phyloP scores from a whole-genome alignment of 768 basidiomycete genomes.

The Chalciporus sphaerocephalus region DNA sequence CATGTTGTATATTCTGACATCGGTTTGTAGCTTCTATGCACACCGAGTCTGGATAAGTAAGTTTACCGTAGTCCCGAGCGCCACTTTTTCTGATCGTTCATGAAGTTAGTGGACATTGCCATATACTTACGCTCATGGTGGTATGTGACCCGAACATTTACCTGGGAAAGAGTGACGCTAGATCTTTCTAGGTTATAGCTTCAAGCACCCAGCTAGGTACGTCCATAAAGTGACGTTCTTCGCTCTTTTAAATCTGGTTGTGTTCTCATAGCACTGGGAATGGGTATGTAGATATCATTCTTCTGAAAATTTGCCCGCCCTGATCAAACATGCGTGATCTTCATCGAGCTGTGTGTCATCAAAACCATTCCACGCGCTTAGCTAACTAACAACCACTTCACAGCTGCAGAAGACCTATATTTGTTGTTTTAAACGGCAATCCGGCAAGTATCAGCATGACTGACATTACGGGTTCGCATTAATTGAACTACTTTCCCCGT shows the following conservation, averaged over 20 bases:
- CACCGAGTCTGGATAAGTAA: conserved; percentile 23
- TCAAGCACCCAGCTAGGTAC: conserved; percentile 9
- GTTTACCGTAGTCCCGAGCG: background rate
- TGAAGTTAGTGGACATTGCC: conserved; percentile 13
- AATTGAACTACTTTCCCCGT: background rate
- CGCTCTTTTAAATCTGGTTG: background rate
- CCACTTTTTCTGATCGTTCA: background rate
- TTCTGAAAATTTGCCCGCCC: too few relatives aligned
- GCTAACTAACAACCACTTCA: background rate
- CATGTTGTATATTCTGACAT: background rate
- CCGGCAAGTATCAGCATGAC: background rate
- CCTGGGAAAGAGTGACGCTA: background rate
- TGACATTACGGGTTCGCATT: background rate
- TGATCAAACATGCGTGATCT: background rate
- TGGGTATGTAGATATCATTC: conserved; percentile 1
- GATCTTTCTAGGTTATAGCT: conserved; percentile 1
- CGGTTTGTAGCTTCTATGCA: conserved; percentile 15
- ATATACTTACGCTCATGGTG: conserved; percentile 10
- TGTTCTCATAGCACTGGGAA: conserved; percentile 5
- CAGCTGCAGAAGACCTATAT: background rate
- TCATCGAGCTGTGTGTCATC: conserved; percentile 3
- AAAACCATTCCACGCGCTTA: background rate
- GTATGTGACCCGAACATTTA: conserved; percentile 3
- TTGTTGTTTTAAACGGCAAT: background rate
- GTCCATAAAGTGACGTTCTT: background rate